phyloP scores from a whole-genome alignment of 1,284 basidiomycete species.

The Pseudomicrostroma phylloplanum region DNA sequence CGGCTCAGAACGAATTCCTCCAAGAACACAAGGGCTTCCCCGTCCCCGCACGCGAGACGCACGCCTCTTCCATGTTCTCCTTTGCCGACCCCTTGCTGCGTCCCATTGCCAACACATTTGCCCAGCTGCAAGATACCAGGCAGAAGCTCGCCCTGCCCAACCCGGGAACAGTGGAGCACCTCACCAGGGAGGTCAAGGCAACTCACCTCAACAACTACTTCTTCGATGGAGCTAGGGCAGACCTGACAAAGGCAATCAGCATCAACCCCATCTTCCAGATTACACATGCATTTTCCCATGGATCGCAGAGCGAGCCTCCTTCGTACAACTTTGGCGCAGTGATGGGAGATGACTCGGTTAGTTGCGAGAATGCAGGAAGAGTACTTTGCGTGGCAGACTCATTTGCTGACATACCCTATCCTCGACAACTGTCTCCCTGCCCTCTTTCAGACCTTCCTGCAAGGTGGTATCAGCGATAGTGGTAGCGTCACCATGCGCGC shows the following conservation, averaged over 20 bases:
- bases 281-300: constrained; percentile 87
- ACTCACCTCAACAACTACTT: constrained; percentile 89
- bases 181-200: constrained; percentile 54
- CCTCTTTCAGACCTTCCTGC: constrained; percentile 69
- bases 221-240: constrained; percentile 93
- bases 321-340: constrained; percentile 93
- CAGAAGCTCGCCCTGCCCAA: constrained; percentile 39
- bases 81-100: constrained; percentile 31
- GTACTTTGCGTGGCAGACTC: not conserved
- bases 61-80: constrained; percentile 15
- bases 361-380: not conserved
- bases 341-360: constrained; percentile 75
- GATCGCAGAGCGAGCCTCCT: constrained; percentile 55
- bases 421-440: constrained; percentile 8
- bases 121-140: constrained; percentile 30
- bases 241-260: constrained; percentile 88
- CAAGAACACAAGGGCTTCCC: constrained; percentile 16
- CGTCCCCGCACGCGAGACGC: not conserved
- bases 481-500: constrained; percentile 81
- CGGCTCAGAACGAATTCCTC: constrained; percentile 11
- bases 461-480: constrained; percentile 88
- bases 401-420: constrained; percentile 1
- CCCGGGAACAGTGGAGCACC: constrained; percentile 45
- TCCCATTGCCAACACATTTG: constrained; percentile 25
- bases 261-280: constrained; percentile 95